Conservation (phyloP, 2,329 filamentous ascomycete genomes). For the Amesomyces nigricolor region DNA sequence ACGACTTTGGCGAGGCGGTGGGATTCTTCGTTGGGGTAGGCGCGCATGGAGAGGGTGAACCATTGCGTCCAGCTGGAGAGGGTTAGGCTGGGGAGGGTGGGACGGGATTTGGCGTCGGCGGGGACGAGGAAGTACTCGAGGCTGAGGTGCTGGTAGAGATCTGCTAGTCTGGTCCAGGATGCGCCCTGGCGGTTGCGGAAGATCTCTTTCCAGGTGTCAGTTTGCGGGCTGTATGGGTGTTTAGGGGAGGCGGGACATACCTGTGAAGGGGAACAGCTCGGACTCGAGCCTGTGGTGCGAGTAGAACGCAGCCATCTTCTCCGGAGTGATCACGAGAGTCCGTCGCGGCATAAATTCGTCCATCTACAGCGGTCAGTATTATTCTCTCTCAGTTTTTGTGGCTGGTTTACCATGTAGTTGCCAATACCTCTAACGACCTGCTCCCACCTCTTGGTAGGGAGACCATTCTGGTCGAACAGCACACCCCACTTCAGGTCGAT, state of each 20-base stretch:
- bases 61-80: slow-evolving; percentile 64
- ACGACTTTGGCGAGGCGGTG: slow-evolving; percentile 64
- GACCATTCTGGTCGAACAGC: slow-evolving; percentile 63
- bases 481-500: slow-evolving; percentile 71
- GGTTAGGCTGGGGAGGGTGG: slow-evolving; percentile 60
- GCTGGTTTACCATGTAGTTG: slow-evolving; percentile 57
- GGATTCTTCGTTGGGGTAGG: slow-evolving; percentile 71
- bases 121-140: slow-evolving; percentile 63
- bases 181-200: slow-evolving; percentile 27
- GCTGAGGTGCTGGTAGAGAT: slow-evolving; percentile 50
- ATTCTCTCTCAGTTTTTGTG: background rate
- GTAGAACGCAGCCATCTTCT: slow-evolving; percentile 72
- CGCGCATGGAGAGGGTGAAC: slow-evolving; percentile 66
- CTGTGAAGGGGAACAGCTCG: slow-evolving; percentile 64
- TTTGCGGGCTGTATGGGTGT: no score
- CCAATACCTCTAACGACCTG: slow-evolving; percentile 71
- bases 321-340: slow-evolving; percentile 66
- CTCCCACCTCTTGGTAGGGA: slow-evolving; percentile 61
- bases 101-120: slow-evolving; percentile 43
- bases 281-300: slow-evolving; percentile 55
- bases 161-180: slow-evolving; percentile 47
- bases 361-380: slow-evolving; percentile 43
- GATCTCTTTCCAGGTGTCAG: slow-evolving; percentile 7
- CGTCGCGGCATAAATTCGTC: slow-evolving; percentile 62
- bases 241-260: slow-evolving; percentile 38